These are phyloP conservation scores for Acer negundo DNA, from an alignment of 345 rosid genomes.

Conservation along the genomic window DNA sequence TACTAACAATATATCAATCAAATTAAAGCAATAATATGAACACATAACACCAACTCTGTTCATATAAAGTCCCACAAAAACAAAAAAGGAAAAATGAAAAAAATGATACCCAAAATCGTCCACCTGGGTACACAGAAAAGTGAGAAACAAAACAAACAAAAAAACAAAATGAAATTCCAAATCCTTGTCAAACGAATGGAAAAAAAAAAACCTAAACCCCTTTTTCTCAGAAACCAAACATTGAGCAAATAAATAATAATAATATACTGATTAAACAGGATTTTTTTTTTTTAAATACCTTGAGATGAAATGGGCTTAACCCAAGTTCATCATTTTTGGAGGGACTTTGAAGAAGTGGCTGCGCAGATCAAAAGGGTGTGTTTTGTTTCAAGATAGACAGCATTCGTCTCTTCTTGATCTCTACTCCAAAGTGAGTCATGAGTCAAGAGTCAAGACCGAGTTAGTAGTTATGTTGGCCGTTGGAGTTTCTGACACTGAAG, in stretches of 20 bases:
- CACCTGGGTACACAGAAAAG: conserved; percentile 6
- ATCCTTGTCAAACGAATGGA: not conserved
- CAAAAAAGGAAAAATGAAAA: not conserved
- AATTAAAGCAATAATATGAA: conserved; percentile 4
- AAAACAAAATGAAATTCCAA: not conserved
- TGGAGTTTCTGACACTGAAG: conserved; percentile 1
- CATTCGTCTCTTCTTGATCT: not conserved
- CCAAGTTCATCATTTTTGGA: not conserved
- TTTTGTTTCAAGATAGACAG: not conserved
- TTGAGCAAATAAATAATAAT: not conserved
- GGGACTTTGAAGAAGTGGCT: not conserved
- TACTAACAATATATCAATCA: not conserved
- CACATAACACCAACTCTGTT: not conserved
- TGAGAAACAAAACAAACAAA: not conserved
- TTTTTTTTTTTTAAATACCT: not conserved
- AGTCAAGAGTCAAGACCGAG: not conserved
- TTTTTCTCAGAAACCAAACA: conserved; percentile 1
- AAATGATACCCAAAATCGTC: conserved; percentile 14
- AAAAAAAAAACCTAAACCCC: not conserved
- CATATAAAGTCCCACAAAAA: not conserved
- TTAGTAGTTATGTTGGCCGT: not conserved
- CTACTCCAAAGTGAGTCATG: not conserved
- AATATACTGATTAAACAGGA: not conserved
- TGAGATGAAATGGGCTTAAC: conserved; percentile 9
- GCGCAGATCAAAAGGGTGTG: not conserved